phyloP scores from a whole-genome alignment of 2,329 filamentous ascomycete genomes.

The Penicillium sp. region DNA sequence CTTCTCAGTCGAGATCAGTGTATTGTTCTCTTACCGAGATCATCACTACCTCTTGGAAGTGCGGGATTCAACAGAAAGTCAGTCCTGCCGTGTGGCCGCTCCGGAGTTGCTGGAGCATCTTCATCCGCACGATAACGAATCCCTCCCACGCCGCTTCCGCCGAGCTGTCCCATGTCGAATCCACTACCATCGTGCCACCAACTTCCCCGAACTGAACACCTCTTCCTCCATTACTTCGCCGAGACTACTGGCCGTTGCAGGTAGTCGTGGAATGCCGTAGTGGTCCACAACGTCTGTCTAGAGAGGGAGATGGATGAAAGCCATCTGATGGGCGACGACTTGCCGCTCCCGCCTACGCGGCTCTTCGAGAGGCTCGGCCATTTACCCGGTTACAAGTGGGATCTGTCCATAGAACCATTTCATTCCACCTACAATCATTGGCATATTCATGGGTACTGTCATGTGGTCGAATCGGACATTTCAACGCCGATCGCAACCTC shows the following conservation, averaged over 20 bases:
- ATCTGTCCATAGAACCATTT: conserved; percentile 51
- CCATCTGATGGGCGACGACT: conserved; percentile 41
- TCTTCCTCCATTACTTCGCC: background rate
- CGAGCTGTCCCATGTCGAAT: background rate
- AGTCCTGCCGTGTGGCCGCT: no score
- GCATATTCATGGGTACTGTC: conserved; percentile 60
- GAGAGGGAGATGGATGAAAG: conserved; percentile 29
- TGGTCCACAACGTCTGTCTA: background rate
- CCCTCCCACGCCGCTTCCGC: no score
- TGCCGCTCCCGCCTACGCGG: conserved; percentile 55
- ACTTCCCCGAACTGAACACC: background rate
- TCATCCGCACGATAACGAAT: no score
- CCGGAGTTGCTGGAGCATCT: no score
- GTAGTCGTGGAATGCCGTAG: conserved; percentile 18
- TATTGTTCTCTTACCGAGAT: no score
- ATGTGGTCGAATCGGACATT: conserved; percentile 47
- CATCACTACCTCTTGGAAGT: no score
- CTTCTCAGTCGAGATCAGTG: no score
- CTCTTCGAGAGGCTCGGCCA: conserved; percentile 68
- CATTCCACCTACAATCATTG: conserved; percentile 79
- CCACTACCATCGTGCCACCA: background rate
- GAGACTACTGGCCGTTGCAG: background rate
- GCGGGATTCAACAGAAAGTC: no score
- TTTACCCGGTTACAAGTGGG: conserved; percentile 70
- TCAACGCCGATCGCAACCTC: conserved; percentile 44